Evolutionary conservation across 176 grass and related monocot genomes (phyloP), one percentile per base, ranked within the genome.

Genomic region (Triticum dicoccoides): DNA sequence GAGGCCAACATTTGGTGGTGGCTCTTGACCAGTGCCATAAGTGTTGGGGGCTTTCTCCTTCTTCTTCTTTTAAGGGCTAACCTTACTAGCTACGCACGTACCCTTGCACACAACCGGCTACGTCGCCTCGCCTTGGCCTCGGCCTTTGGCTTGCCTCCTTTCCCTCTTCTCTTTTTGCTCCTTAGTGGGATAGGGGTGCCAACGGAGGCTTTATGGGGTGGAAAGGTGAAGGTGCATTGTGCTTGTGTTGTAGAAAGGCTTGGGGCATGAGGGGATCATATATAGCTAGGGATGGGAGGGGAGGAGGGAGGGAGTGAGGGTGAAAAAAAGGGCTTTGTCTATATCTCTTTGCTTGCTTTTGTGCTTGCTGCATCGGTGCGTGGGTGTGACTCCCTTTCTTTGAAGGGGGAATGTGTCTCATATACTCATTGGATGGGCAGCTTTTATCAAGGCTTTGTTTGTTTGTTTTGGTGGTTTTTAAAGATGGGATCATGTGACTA

Each of bases 1-100:
- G 89, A 91, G 86, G 39, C 83, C 83, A 93, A 88, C 92, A 93
- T 93, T 88, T 93, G 92, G 83, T 93, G 85, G 82, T 91, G 90
- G 71, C 82, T 88, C 90, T 91, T 91, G 33, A 87, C 90, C 20
- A 91, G 86, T 88, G 90, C 86, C 90, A 88, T 91, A 58, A 78
- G 70, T 47, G 89, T 85, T 49, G 65, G 41, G 76, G 39, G 13
- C 37, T 76, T 81, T 42, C 71, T 84, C 76, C 82, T 85, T 76
- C 38, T 84, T 84, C 77, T 85, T 76, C 21, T 76, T 76, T 88
- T 85, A 65, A 81, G 51, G 77, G 61, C 62, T 76, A 63, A 78
- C 44, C 73, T 78, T 8, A 79, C 63, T 32, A 17, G 45, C 82
- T 51, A 69, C 44, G 44, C 21, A 69, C 73, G 73, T 76, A 5